These are phyloP conservation scores for Coemansia sp. DNA, from an alignment of 192 early-diverging fungal species.

Conservation along the genomic window DNA sequence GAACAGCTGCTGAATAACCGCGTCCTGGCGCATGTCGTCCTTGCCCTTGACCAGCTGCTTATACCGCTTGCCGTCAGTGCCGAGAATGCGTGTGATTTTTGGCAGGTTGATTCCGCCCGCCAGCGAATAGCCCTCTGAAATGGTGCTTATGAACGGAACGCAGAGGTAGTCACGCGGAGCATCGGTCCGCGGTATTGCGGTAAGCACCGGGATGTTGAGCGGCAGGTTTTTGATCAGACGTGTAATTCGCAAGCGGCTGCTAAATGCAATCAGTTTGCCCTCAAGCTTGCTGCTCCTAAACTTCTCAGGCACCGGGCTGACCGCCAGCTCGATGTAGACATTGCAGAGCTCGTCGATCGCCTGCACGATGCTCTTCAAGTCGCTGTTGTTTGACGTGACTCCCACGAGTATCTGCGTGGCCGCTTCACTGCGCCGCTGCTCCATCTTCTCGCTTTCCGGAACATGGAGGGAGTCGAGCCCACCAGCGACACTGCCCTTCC, in stretches of 20 bases:
- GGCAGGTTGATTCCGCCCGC: conserved; percentile 53
- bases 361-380: conserved; percentile 22
- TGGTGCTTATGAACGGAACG: conserved; percentile 34
- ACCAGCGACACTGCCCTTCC: conserved; percentile 8
- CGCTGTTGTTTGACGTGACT: conserved; percentile 8
- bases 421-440: conserved; percentile 36
- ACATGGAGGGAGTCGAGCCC: conserved; percentile 7
- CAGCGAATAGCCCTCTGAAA: conserved; percentile 33
- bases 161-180: conserved; percentile 35
- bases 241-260: conserved; percentile 20
- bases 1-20: conserved; percentile 67
- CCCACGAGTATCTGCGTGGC: conserved; percentile 28
- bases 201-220: conserved; percentile 32
- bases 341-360: conserved; percentile 38
- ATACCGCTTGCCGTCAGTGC: conserved; percentile 43
- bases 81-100: conserved; percentile 41
- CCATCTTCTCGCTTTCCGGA: conserved; percentile 39
- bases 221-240: conserved; percentile 32
- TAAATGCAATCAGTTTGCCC: conserved; percentile 26
- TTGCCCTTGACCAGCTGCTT: conserved; percentile 57
- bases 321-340: conserved; percentile 42
- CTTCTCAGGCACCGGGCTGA: conserved; percentile 35
- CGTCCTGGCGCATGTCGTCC: conserved; percentile 78
- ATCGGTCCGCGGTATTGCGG: conserved; percentile 21
- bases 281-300: conserved; percentile 23